A percentile compares a stretch with the other conserved stretches of the same genome.
Conservation (phyloP, 1,284 basidiomycete genomes). For the Rhizoctonia solani region DNA sequence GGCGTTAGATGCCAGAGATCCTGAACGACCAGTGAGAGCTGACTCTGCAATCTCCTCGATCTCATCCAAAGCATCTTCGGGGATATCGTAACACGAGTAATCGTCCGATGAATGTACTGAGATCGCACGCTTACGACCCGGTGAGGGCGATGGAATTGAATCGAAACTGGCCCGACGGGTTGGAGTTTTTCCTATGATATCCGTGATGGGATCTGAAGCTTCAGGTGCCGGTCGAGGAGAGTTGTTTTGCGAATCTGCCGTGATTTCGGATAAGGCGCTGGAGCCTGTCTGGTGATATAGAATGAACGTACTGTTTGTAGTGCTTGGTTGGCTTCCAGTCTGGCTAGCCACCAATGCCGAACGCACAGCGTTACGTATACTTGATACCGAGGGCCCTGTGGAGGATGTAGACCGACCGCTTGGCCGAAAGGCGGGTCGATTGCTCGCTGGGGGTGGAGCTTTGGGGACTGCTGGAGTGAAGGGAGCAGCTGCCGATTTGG, state of each 20-base stretch:
- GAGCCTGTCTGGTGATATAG: neutral
- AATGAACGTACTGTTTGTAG: neutral
- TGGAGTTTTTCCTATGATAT: neutral
- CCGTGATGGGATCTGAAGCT: conserved; percentile 14
- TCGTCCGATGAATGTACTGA: conserved; percentile 31
- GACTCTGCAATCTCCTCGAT: conserved; percentile 34
- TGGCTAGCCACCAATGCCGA: neutral
- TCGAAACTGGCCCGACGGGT: conserved; percentile 15
- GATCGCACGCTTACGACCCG: conserved; percentile 25
- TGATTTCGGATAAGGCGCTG: neutral
- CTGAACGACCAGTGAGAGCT: conserved; percentile 1
- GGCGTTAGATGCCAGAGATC: conserved; percentile 10
- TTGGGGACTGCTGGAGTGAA: neutral
- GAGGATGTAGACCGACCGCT: conserved; percentile 19
- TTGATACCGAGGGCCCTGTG: neutral
- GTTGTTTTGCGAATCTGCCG: conserved; percentile 9
- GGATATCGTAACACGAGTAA: conserved; percentile 31
- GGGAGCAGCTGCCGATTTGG: neutral
- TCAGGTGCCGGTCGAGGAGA: neutral
- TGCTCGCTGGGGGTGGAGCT: neutral
- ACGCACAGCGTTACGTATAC: conserved; percentile 21
- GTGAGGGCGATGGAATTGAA: conserved; percentile 27
- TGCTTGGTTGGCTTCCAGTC: neutral
- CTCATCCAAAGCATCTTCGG: conserved; percentile 32
- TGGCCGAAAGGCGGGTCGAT: conserved; percentile 16